Percentiles rank a stretch among this genome's conserved stretches.
Conservation (phyloP, 176 grass and related monocot species). For the Zea luxurians region DNA sequence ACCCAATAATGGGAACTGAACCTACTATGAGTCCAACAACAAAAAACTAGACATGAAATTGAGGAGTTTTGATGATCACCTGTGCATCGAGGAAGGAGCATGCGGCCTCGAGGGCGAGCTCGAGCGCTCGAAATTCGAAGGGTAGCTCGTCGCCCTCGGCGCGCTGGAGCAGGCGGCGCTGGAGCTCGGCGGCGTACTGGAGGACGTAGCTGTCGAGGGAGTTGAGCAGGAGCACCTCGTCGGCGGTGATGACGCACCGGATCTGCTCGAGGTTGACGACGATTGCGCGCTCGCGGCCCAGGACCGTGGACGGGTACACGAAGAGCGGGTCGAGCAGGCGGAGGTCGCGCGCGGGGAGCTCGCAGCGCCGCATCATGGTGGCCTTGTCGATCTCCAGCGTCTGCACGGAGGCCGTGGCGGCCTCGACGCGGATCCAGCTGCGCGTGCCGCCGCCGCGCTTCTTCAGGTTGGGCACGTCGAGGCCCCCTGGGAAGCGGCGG, state of each 20-base stretch:
- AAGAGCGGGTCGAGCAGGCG: slow-evolving; percentile 98
- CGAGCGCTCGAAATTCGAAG: slow-evolving; percentile 93
- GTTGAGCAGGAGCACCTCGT: slow-evolving; percentile 91
- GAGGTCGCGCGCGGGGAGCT: slow-evolving; percentile 91
- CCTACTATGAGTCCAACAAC: not conserved
- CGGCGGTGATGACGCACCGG: slow-evolving; percentile 90
- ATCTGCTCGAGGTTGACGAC: slow-evolving; percentile 99
- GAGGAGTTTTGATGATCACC: slow-evolving; percentile 33
- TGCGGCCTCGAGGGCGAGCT: slow-evolving; percentile 88
- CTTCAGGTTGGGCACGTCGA: slow-evolving; percentile 69
- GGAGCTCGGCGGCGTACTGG: slow-evolving; percentile 86
- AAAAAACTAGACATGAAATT: not conserved
- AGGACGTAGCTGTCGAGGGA: slow-evolving; percentile 86
- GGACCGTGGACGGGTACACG: slow-evolving; percentile 90
- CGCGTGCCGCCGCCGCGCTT: slow-evolving; percentile 74
- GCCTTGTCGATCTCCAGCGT: slow-evolving; percentile 81
- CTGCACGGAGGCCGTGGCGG: slow-evolving; percentile 57
- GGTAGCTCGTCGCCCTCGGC: slow-evolving; percentile 63
- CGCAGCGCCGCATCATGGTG: slow-evolving; percentile 96
- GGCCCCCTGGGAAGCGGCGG: slow-evolving; percentile 53
- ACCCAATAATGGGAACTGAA: not conserved
- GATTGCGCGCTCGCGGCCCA: slow-evolving; percentile 89
- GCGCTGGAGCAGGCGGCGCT: slow-evolving; percentile 69
- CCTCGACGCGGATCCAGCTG: slow-evolving; percentile 92
- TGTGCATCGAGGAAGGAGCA: slow-evolving; percentile 93